Evolutionary conservation across 257 asterid genomes (phyloP).

Genomic region (Ilex asprella): DNA sequence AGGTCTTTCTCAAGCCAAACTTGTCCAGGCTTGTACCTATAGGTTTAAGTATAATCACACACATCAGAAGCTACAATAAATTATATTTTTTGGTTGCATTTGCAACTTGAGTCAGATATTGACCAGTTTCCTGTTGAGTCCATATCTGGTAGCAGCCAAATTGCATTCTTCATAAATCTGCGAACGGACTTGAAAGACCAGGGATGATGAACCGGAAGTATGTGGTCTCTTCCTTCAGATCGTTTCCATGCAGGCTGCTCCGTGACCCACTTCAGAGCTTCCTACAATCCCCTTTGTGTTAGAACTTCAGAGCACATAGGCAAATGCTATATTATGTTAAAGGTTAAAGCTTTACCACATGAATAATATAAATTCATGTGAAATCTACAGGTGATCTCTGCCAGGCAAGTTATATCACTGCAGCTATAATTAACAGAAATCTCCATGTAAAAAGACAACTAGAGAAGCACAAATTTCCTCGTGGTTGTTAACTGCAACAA

Average conservation of each 20-base stretch:
- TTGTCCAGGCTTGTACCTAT: constrained; percentile 99
- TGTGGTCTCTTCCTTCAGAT: constrained; percentile 97
- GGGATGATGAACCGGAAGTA: constrained; percentile 98
- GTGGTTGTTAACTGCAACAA: no score
- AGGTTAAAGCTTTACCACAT: not conserved
- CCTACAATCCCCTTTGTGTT: constrained; percentile 33
- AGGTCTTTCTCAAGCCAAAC: constrained; percentile 97
- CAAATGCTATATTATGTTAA: not conserved
- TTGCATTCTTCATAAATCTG: constrained; percentile 79
- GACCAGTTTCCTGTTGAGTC: constrained; percentile 99
- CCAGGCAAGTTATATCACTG: not conserved
- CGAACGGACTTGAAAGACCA: constrained; percentile 98
- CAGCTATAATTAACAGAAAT: not conserved
- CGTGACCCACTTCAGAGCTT: constrained; percentile 86
- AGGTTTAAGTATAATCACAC: constrained; percentile 17
- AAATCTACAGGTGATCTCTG: not conserved
- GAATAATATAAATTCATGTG: not conserved
- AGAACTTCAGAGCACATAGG: not conserved
- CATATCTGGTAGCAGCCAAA: constrained; percentile 99
- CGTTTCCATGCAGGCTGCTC: constrained; percentile 98
- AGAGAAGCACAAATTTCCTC: not conserved
- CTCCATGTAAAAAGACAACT: not conserved
- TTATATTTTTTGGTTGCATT: not conserved
- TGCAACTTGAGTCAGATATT: constrained; percentile 11
- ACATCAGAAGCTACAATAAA: constrained; percentile 15